Evolutionary conservation across 495 filamentous ascomycete species (phyloP).

Genomic region (Parachaetomium inaequale): DNA sequence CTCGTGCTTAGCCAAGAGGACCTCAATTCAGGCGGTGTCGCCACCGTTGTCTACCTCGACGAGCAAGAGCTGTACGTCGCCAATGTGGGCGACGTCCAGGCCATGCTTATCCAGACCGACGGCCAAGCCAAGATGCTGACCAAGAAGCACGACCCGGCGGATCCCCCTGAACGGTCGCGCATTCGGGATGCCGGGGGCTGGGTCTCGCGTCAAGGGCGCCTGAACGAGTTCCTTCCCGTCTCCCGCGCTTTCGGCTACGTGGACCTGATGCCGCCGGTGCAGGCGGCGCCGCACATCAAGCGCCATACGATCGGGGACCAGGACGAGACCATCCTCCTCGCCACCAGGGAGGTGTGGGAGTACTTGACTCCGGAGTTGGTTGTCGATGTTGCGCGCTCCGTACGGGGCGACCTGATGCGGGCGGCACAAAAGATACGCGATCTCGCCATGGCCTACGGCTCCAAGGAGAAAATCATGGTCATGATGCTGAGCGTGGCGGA

Average conservation of each 20-base stretch:
- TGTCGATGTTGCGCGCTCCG: slow-evolving; percentile 84
- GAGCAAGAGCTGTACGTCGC: slow-evolving; percentile 88
- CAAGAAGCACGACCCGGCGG: slow-evolving; percentile 86
- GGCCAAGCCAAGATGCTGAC: slow-evolving; percentile 77
- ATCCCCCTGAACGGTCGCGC: slow-evolving; percentile 73
- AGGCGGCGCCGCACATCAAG: slow-evolving; percentile 81
- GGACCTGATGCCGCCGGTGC: slow-evolving; percentile 85
- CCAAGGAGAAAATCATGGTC: slow-evolving; percentile 93
- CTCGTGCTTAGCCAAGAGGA: slow-evolving; percentile 79
- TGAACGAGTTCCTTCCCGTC: slow-evolving; percentile 87
- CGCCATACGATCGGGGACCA: slow-evolving; percentile 78
- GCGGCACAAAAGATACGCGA: slow-evolving; percentile 95
- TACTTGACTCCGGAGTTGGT: slow-evolving; percentile 82
- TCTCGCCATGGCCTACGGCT: slow-evolving; percentile 91
- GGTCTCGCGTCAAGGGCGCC: slow-evolving; percentile 87
- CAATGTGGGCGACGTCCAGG: slow-evolving; percentile 93
- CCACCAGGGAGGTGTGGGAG: slow-evolving; percentile 91
- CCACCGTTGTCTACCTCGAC: slow-evolving; percentile 85
- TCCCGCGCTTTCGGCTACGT: slow-evolving; percentile 94
- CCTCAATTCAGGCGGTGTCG: slow-evolving; percentile 81
- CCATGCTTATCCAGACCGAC: slow-evolving; percentile 86
- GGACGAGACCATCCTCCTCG: slow-evolving; percentile 90
- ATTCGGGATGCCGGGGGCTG: slow-evolving; percentile 94
- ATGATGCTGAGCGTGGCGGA: slow-evolving; percentile 94
- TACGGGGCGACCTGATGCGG: slow-evolving; percentile 83